Conservation (phyloP, 2,329 filamentous ascomycete genomes). For the Pyrenochaeta sp. region DNA sequence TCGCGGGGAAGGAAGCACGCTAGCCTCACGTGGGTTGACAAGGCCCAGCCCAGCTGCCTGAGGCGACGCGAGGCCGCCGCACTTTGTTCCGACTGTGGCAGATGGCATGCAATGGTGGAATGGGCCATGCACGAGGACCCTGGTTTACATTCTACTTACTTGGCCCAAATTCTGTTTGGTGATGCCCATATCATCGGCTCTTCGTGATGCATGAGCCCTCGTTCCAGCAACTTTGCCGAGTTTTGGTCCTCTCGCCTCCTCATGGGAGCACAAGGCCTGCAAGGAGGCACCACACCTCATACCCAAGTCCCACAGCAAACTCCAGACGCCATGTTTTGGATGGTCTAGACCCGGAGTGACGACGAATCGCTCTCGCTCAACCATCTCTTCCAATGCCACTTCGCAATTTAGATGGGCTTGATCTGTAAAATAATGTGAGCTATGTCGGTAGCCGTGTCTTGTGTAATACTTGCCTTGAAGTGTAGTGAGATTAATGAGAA, state of each 20-base stretch:
- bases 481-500: constrained; percentile 96
- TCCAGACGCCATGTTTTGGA: constrained; percentile 11
- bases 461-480: constrained; percentile 74
- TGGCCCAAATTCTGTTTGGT: too few species aligned
- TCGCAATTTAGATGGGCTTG: constrained; percentile 77
- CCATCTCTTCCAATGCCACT: too few species aligned
- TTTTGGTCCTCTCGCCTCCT: neutral
- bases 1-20: constrained; percentile 35
- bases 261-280: constrained; percentile 4
- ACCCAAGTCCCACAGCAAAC: constrained; percentile 4
- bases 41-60: neutral
- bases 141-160: too few species aligned
- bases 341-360: too few species aligned
- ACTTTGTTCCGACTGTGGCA: too few species aligned
- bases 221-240: too few species aligned
- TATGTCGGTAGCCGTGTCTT: neutral
- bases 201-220: too few species aligned
- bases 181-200: too few species aligned
- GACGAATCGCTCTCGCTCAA: too few species aligned
- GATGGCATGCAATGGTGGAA: too few species aligned
- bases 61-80: too few species aligned
- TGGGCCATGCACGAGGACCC: too few species aligned
- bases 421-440: constrained; percentile 58
- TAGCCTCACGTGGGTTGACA: constrained; percentile 31
- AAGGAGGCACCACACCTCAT: constrained; percentile 1